A percentile compares a stretch with the other conserved stretches of the same genome.
Conservation (phyloP, 2,329 filamentous ascomycete genomes). For the Diplodia sapinea region DNA sequence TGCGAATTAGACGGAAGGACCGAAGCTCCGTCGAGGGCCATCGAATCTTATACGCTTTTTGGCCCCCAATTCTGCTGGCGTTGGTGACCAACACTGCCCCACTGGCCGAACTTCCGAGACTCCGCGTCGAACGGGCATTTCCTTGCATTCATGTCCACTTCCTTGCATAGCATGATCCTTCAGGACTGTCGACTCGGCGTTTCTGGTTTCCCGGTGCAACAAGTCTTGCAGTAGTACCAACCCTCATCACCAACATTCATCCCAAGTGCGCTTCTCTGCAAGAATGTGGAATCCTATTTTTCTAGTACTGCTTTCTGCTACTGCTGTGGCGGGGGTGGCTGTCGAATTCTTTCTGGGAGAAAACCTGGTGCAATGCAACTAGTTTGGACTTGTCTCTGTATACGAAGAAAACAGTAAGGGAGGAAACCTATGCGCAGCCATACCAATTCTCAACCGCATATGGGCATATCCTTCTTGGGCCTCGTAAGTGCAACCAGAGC, state of each 20-base stretch:
- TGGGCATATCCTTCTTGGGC: no score
- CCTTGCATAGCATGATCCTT: not conserved
- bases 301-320: not conserved
- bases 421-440: not conserved
- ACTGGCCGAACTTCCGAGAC: not conserved
- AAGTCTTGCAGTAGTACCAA: not conserved
- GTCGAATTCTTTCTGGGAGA: not conserved
- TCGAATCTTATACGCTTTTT: not conserved
- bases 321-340: no score
- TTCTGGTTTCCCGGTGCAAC: no score
- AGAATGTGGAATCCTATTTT: not conserved
- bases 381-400: no score
- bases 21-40: not conserved
- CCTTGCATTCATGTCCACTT: not conserved
- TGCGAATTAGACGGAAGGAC: no score
- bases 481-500: not conserved
- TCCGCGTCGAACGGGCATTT: not conserved
- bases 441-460: no score
- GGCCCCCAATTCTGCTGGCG: not conserved
- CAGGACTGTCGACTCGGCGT: not conserved
- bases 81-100: no score
- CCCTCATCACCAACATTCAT: not conserved
- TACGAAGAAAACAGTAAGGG: not conserved
- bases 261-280: not conserved
- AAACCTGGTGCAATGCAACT: not conserved